Conservation (phyloP, 768 basidiomycete species). For the Hygrocybe coccinea region DNA sequence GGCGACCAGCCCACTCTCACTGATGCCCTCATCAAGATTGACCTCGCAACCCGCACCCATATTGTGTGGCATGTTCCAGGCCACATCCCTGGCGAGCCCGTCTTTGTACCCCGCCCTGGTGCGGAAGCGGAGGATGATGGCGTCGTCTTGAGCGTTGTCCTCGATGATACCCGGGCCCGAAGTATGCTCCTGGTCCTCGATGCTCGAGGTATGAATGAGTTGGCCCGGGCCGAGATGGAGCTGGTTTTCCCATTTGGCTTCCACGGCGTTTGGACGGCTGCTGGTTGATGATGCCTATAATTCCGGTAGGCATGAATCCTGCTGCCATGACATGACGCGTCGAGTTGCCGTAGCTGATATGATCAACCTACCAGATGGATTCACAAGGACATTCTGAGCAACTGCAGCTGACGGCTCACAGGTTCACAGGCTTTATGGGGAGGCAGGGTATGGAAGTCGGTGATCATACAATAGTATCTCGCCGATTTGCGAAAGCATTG, state of each 20-base stretch:
- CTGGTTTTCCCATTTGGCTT: constrained; percentile 33
- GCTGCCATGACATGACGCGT: too few relatives aligned
- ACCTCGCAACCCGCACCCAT: constrained; percentile 18
- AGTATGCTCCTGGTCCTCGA: constrained; percentile 36
- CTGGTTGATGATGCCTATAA: not conserved
- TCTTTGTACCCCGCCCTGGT: constrained; percentile 31
- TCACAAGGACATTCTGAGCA: too few relatives aligned
- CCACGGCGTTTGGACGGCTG: constrained; percentile 24
- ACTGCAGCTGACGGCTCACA: too few relatives aligned
- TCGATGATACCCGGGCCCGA: constrained; percentile 27
- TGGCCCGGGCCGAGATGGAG: constrained; percentile 34
- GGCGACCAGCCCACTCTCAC: constrained; percentile 12
- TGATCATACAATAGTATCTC: too few relatives aligned
- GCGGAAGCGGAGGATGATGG: constrained; percentile 31
- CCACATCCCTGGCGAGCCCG: constrained; percentile 34
- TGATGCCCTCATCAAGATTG: constrained; percentile 35
- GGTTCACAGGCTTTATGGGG: too few relatives aligned
- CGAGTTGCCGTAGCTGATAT: too few relatives aligned
- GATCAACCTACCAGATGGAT: too few relatives aligned
- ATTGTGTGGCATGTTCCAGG: constrained; percentile 23
- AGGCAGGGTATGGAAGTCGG: too few relatives aligned
- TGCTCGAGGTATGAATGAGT: constrained; percentile 32
- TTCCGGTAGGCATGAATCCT: too few relatives aligned
- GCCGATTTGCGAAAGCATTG: too few relatives aligned
- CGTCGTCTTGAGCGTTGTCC: constrained; percentile 34